A percentile compares a stretch with the other conserved stretches of the same genome.
These are phyloP conservation scores for Aureobasidium namibiae DNA, from an alignment of 2,329 filamentous ascomycete species.

Conservation along the genomic window DNA sequence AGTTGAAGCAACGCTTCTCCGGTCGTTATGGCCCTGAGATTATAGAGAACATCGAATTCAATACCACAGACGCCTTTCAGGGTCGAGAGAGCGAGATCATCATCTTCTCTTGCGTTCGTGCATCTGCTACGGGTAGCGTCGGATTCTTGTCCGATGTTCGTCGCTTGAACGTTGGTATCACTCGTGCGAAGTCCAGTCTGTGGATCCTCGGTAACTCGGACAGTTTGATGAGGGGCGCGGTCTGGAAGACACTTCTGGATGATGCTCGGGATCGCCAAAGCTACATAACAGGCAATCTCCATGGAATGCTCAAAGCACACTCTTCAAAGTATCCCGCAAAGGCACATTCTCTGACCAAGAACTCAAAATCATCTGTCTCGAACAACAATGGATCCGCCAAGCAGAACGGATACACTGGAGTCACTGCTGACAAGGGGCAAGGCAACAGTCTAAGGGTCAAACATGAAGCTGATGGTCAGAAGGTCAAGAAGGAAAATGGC, in stretches of 20 bases:
- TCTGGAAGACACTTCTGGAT: slow-evolving; percentile 79
- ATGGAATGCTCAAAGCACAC: slow-evolving; percentile 46
- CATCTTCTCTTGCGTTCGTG: slow-evolving; percentile 96
- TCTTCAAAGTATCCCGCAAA: slow-evolving; percentile 34
- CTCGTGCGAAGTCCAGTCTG: slow-evolving; percentile 88
- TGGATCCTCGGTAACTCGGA: slow-evolving; percentile 94
- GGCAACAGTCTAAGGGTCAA: background rate
- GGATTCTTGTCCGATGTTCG: slow-evolving; percentile 97
- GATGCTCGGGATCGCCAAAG: slow-evolving; percentile 67
- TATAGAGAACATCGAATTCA: slow-evolving; percentile 81
- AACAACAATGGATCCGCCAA: background rate
- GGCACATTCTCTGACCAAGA: slow-evolving; percentile 16
- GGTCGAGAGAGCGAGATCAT: slow-evolving; percentile 96
- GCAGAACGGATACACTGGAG: background rate
- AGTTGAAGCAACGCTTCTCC: slow-evolving; percentile 68
- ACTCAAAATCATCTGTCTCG: slow-evolving; percentile 11
- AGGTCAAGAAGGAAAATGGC: background rate
- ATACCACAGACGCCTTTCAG: slow-evolving; percentile 97
- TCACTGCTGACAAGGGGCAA: background rate
- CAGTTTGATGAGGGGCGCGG: slow-evolving; percentile 77
- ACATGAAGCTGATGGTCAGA: background rate
- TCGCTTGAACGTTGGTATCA: slow-evolving; percentile 98
- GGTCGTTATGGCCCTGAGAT: slow-evolving; percentile 66
- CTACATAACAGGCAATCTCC: slow-evolving; percentile 64
- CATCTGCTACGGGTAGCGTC: slow-evolving; percentile 84